Base-by-base conservation (phyloP, 2,329 filamentous ascomycete genomes). In the Cylindrodendrum hubeiense region DNA sequence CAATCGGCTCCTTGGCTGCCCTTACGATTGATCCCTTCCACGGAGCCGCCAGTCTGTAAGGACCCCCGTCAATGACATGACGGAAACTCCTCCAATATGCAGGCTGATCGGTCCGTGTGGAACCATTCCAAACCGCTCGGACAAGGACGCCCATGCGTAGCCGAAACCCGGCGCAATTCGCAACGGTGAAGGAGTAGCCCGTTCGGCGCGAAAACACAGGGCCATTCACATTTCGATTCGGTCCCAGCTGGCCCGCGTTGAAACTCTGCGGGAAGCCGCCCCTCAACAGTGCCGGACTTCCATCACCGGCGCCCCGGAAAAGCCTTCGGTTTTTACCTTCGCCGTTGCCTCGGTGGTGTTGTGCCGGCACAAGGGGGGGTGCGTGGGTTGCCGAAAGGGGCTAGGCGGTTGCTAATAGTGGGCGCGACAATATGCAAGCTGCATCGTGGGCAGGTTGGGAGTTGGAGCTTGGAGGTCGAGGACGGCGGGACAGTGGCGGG, bases 271-370 rank as follows among this genome's bases (percentile, higher is more conserved):
- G n/a, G n/a, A n/a, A n/a, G n/a, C n/a, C n/a, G n/a, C n/a, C 28
- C 33, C 49, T n/a, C 49, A 33, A 21, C 26, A 19, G n/a, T 10
- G 8, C 34, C 62, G 62, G 62, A 65, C 24, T 60, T 65, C 41
- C n/a, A 65, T 60, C 26, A 22, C 62, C 62, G 60, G 19, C 26
- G 24, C 8, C 26, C 26, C n/a, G 26, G 24, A 24, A 37, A 22
- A 39, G 7, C n/a, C 15, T 39, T 17, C 15, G 33, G 15, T 46
- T 54, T 53, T 28, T 19, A n/a, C 13, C 5, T 6, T 49, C 22
- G 62, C 47, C 47, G 60, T 53, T 54, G 21, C 53, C 54, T 68
- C 71, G 71, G 71, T 72, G 63, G 69, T 73, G 60, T 73, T 73
- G 62, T 73, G 69, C 71, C 71, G 71, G 46, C 19, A 19, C 41